A percentile compares a stretch with the other conserved stretches of the same genome.
Conservation (phyloP, 345 rosid species). For the Angophora floribunda region DNA sequence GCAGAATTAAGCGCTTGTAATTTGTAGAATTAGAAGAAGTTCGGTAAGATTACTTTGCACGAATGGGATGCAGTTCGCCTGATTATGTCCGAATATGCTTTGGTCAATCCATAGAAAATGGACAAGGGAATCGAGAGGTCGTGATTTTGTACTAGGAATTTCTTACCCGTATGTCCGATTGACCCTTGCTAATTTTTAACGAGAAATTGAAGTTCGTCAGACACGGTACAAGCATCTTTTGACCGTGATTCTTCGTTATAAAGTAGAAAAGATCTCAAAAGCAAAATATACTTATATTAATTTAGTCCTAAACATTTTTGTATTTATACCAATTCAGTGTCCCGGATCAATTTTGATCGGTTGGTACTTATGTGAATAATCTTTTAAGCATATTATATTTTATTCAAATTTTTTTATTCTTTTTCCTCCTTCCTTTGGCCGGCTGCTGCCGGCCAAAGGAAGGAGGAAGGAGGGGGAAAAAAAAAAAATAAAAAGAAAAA, state of each 20-base stretch:
- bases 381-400: too few relatives aligned
- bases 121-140: not conserved
- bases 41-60: not conserved
- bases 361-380: too few relatives aligned
- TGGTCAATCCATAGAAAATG: not conserved
- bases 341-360: too few relatives aligned
- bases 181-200: not conserved
- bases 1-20: not conserved
- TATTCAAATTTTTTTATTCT: too few relatives aligned
- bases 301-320: too few relatives aligned
- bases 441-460: too few relatives aligned
- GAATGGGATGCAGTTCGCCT: not conserved
- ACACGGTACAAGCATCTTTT: not conserved
- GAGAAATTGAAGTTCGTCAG: not conserved
- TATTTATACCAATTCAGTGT: too few relatives aligned
- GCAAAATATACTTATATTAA: not conserved
- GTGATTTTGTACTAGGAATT: not conserved
- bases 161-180: not conserved
- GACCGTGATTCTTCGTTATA: not conserved
- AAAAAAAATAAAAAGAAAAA: too few relatives aligned
- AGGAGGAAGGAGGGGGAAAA: too few relatives aligned
- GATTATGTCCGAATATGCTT: not conserved
- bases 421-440: too few relatives aligned
- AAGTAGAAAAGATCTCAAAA: not conserved
- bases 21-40: not conserved